Conservation (phyloP, 352 stramenopile species). For the Phytophthora syringae region DNA sequence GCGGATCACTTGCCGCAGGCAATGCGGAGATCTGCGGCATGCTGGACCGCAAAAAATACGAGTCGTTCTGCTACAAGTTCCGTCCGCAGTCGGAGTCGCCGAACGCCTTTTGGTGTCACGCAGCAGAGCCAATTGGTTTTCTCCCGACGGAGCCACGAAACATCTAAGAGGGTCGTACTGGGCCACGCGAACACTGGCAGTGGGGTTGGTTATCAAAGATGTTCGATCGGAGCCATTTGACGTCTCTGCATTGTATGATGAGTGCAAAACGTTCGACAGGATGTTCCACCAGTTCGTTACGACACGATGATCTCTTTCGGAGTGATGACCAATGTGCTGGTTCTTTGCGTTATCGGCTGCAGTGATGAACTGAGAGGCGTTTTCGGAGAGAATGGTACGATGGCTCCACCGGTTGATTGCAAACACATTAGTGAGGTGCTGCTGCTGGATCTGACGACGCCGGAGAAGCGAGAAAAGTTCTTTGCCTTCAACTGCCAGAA, state of each 20-base stretch:
- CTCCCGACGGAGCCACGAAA: not conserved
- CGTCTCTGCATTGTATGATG: not conserved
- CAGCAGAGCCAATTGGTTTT: not conserved
- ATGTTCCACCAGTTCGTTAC: not conserved
- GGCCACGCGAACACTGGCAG: not conserved
- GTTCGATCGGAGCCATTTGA: not conserved
- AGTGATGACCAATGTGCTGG: not conserved
- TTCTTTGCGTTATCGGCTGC: not conserved
- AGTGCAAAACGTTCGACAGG: not conserved
- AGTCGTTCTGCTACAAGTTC: constrained; percentile 3
- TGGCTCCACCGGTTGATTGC: not conserved
- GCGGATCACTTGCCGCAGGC: not conserved
- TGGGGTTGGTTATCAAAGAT: not conserved
- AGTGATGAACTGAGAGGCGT: not conserved
- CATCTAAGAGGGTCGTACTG: not conserved
- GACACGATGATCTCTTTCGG: not conserved
- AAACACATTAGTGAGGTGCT: not conserved
- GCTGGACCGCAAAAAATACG: not conserved
- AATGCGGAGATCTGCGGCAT: not conserved
- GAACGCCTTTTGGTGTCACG: not conserved
- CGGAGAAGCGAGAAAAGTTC: not conserved
- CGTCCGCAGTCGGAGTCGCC: not conserved
- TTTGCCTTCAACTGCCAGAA: not conserved
- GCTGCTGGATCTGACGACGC: not conserved
- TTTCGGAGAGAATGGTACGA: not conserved